phyloP scores from a whole-genome alignment of 805 yeast species.

The Ogataea zsoltii region DNA sequence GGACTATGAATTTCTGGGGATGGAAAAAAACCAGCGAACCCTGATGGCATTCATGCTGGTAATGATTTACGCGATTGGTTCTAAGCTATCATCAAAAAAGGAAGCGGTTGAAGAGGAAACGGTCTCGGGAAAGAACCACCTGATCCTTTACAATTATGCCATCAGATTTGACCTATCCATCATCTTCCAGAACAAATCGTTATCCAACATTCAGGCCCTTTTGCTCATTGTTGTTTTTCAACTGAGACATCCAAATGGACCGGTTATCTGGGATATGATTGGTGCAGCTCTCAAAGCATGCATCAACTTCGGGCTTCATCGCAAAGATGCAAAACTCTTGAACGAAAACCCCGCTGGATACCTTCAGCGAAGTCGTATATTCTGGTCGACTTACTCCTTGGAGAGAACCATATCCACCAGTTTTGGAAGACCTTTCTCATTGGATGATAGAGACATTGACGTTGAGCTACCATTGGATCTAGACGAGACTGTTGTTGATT shows the following conservation, averaged over 20 bases:
- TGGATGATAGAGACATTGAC: conserved; percentile 52
- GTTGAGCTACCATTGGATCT: conserved; percentile 38
- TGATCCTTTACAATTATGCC: conserved; percentile 10
- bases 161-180: conserved; percentile 5
- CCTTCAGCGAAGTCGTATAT: conserved; percentile 18
- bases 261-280: conserved; percentile 21
- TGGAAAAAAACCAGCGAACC: conserved; percentile 1
- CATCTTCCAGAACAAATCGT: conserved; percentile 9
- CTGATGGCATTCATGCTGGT: conserved; percentile 13
- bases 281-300: conserved; percentile 18
- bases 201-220: conserved; percentile 9
- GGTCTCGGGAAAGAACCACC: conserved; percentile 7
- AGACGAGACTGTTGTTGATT: conserved; percentile 12
- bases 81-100: conserved; percentile 8
- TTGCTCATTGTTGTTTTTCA: conserved; percentile 17
- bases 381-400: conserved; percentile 50
- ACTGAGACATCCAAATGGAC: conserved; percentile 18
- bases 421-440: conserved; percentile 48
- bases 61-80: conserved; percentile 17
- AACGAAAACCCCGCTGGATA: conserved; percentile 11
- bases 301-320: conserved; percentile 21
- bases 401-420: conserved; percentile 49
- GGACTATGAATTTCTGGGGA: background rate
- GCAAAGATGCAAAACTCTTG: conserved; percentile 13
- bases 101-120: background rate